Conservation (phyloP, 306 rosid species). For the Cicer bijugum region DNA sequence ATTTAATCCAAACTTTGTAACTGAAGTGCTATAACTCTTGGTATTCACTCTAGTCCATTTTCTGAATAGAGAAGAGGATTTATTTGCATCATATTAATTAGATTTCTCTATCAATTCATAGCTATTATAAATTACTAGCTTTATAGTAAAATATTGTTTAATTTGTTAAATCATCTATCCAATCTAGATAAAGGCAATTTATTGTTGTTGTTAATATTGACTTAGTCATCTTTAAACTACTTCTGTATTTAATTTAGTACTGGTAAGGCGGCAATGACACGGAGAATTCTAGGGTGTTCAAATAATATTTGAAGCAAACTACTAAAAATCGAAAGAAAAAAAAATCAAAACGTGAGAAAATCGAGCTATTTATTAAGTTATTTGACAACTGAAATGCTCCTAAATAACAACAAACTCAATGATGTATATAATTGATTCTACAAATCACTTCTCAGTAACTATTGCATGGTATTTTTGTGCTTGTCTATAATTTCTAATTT, state of each 20-base stretch:
- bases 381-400: conserved; percentile 50
- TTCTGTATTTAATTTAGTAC: background rate
- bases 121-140: conserved; percentile 14
- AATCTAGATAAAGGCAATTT: conserved; percentile 55
- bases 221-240: background rate
- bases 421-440: conserved; percentile 46
- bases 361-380: conserved; percentile 39
- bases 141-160: conserved; percentile 34
- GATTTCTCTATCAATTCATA: background rate
- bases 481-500: too few species aligned
- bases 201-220: background rate
- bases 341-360: conserved; percentile 43
- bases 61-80: too few species aligned
- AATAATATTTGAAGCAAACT: conserved; percentile 41
- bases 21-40: too few species aligned
- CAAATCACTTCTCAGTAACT: conserved; percentile 49
- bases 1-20: too few species aligned
- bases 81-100: too few species aligned
- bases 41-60: too few species aligned
- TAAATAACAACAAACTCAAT: conserved; percentile 47
- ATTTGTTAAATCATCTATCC: conserved; percentile 49
- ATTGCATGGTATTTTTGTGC: conserved; percentile 36
- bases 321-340: background rate
- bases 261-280: conserved; percentile 3
- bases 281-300: background rate